Evolutionary conservation across 83 land plant species (phyloP), one percentile per base, ranked within the genome.

Genomic region (Diphasiastrum complanatum): DNA sequence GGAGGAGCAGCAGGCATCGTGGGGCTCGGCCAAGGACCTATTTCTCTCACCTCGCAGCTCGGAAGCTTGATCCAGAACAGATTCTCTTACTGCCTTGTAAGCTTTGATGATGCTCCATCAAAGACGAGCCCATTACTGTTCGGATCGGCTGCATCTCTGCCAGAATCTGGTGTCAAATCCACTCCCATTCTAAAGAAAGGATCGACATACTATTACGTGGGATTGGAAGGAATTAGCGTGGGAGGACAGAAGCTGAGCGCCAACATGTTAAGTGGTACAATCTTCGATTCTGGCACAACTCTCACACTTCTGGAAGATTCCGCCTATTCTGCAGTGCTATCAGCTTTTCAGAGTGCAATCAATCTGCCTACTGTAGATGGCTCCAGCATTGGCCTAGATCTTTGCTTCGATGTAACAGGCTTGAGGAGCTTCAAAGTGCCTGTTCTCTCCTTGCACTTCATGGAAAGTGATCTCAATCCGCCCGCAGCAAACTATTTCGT

Each of bases 61-160:
- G 71, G 71, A 4, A 18, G 19, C 0, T 0, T 14, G 5, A 63
- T 61, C 28, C 12, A 20, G 18, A 61, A 62, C 18, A 62, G 29
- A 24, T 68, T 68, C 30, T 68, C 71, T 38, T 61, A 68, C 70
- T 68, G 71, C 36, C 32, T 68, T 3, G 55, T 37, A 4, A 33
- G 26, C 22, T 66, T 68, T 20, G 43, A 68, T 30, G 65, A 46
- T 3, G 40, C 46, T 38, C 25, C 68, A 0, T 18, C 69, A 18
- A 33, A 47, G 52, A 63, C 54, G 29, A 68, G 71, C 43, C 51
- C 70, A 38, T 18, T 68, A 28, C 8, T 63, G 26, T 68, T 68
- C 69, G 71, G 71, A 34, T 33, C 11, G 1, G 46, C 55, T 30
- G 70, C 71, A 45, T 25, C 52, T 53, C 69, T 11, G n/a, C 11